Conservation (phyloP, 2,329 filamentous ascomycete genomes). For the Cercospora nicotianae region DNA sequence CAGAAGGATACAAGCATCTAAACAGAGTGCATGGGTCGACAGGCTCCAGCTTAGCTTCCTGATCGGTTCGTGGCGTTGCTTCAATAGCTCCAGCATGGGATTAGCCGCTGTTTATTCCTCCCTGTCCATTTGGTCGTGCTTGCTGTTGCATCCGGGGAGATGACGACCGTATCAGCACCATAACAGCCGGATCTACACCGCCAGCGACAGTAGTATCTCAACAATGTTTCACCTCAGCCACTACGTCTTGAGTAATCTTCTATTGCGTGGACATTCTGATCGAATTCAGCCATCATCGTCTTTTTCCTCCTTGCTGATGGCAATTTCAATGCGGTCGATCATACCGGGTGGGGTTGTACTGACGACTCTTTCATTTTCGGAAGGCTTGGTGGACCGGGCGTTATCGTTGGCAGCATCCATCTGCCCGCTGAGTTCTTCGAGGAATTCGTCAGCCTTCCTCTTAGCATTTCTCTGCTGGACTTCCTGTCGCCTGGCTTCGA, state of each 20-base stretch:
- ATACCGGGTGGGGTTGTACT: neutral
- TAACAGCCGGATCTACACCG: neutral
- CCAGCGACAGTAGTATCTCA: neutral
- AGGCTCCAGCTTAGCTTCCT: neutral
- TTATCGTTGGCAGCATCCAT: constrained; percentile 20
- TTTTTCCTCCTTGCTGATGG: constrained; percentile 16
- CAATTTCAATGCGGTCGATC: constrained; percentile 21
- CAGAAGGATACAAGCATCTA: neutral
- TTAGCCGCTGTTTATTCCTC: neutral
- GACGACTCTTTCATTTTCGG: neutral
- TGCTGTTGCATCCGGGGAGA: neutral
- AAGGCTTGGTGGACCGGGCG: neutral
- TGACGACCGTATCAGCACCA: neutral
- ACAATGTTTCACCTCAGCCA: neutral
- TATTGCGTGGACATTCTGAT: neutral
- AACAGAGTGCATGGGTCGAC: neutral
- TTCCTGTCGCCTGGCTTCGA: constrained; percentile 30
- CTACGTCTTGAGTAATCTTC: neutral
- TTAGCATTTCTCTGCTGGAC: constrained; percentile 42
- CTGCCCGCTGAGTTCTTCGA: constrained; percentile 57
- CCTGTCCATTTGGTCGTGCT: neutral
- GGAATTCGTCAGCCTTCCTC: constrained; percentile 70
- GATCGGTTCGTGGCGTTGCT: neutral
- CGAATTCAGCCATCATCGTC: neutral
- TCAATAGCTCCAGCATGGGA: neutral